phyloP scores from a whole-genome alignment of 352 stramenopile species.

The Pilasporangium apinafurcum region DNA sequence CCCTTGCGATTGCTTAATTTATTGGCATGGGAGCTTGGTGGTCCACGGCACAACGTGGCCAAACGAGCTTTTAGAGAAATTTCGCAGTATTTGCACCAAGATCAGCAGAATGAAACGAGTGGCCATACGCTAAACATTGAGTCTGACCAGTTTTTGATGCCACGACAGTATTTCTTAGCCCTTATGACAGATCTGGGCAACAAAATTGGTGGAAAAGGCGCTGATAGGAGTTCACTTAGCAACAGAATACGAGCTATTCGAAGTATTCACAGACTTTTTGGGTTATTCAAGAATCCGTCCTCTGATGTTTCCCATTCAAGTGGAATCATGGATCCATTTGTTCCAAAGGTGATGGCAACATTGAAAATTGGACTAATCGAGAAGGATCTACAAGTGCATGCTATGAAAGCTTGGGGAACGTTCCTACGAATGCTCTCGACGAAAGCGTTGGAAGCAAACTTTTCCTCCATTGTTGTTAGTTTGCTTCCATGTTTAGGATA shows the following conservation, averaged over 20 bases:
- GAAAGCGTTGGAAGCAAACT: slow-evolving; percentile 77
- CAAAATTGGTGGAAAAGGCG: slow-evolving; percentile 40
- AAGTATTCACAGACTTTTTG: slow-evolving; percentile 67
- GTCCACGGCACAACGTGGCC: slow-evolving; percentile 34
- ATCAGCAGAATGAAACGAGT: slow-evolving; percentile 10
- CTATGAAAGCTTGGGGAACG: slow-evolving; percentile 65
- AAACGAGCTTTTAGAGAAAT: slow-evolving; percentile 54
- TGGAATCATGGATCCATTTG: slow-evolving; percentile 70
- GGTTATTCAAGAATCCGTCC: slow-evolving; percentile 35
- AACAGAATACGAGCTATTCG: slow-evolving; percentile 61
- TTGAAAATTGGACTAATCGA: slow-evolving; percentile 75
- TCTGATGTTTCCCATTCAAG: slow-evolving; percentile 15
- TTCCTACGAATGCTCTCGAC: slow-evolving; percentile 77
- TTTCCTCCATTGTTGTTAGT: slow-evolving; percentile 85
- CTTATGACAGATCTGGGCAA: slow-evolving; percentile 79
- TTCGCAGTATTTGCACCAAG: slow-evolving; percentile 33
- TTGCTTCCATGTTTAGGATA: slow-evolving; percentile 66
- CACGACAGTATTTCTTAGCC: slow-evolving; percentile 70
- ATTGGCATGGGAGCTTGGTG: slow-evolving; percentile 63
- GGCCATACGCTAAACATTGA: slow-evolving; percentile 13
- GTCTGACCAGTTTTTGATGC: slow-evolving; percentile 40
- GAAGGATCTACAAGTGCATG: slow-evolving; percentile 40
- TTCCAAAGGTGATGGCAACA: slow-evolving; percentile 88
- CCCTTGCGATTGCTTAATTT: slow-evolving; percentile 50
- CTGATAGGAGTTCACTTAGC: slow-evolving; percentile 11